These are phyloP conservation scores for Lotmaria passim DNA, from an alignment of 208 protist species.

Conservation along the genomic window DNA sequence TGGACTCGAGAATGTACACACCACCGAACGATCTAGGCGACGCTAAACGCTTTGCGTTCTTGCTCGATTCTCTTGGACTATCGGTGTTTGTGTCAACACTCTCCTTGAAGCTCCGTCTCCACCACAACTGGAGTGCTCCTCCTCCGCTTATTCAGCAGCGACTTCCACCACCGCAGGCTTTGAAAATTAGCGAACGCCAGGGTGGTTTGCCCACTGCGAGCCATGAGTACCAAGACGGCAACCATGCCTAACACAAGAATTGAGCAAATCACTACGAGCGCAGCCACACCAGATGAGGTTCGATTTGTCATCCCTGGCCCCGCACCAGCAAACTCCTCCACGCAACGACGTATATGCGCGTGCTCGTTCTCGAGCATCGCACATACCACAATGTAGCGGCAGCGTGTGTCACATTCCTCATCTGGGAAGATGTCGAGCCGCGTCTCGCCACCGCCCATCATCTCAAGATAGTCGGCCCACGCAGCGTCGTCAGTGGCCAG, in stretches of 20 bases:
- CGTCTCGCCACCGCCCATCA: constrained; percentile 51
- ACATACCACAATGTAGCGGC: constrained; percentile 59
- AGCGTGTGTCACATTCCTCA: constrained; percentile 43
- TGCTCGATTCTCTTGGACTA: too few relatives aligned
- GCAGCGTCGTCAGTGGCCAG: constrained; percentile 35
- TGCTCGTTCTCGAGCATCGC: constrained; percentile 48
- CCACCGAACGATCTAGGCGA: too few relatives aligned
- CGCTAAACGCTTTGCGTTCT: too few relatives aligned
- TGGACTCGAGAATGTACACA: too few relatives aligned
- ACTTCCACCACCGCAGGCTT: constrained; percentile 12
- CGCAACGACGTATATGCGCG: constrained; percentile 46
- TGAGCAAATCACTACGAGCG: constrained; percentile 5
- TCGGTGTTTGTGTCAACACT: too few relatives aligned
- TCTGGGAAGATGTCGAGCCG: constrained; percentile 39
- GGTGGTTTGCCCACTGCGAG: constrained; percentile 16
- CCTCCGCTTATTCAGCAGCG: not conserved
- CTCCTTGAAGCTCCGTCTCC: not conserved
- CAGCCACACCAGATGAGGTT: not conserved
- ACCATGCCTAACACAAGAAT: not conserved
- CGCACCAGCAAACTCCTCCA: constrained; percentile 12
- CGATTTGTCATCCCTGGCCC: not conserved
- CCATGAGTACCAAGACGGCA: constrained; percentile 20
- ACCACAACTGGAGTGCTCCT: not conserved
- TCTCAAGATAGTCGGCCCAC: constrained; percentile 54
- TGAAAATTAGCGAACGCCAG: constrained; percentile 1